phyloP scores from a whole-genome alignment of 352 stramenopile species.

The Pelagophyceae sp. region DNA sequence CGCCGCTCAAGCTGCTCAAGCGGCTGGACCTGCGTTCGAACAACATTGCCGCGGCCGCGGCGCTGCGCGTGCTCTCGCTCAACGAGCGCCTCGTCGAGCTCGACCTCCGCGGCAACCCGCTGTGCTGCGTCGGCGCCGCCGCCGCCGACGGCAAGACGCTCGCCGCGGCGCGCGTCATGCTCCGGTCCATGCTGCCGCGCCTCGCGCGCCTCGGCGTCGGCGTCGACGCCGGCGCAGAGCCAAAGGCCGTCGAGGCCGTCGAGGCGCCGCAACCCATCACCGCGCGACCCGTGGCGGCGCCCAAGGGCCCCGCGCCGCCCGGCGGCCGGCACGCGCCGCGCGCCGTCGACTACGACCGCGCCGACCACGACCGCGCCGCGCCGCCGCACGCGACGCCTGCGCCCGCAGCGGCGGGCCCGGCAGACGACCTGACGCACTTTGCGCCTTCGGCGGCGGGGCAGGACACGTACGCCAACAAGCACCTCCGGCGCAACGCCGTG shows the following conservation, averaged over 20 bases:
- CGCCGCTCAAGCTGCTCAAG: neutral
- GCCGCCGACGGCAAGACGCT: neutral
- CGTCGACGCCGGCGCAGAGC: neutral
- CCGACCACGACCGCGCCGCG: neutral
- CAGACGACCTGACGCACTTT: neutral
- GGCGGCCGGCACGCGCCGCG: no score
- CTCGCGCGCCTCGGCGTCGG: slow-evolving; percentile 6
- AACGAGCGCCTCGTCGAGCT: neutral
- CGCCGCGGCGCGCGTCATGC: neutral
- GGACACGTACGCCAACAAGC: neutral
- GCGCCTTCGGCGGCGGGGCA: neutral
- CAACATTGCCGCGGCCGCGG: neutral
- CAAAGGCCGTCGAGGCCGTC: neutral
- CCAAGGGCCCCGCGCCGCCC: no score
- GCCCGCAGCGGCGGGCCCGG: neutral
- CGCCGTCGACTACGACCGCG: neutral
- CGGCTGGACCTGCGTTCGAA: neutral
- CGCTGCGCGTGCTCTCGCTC: neutral
- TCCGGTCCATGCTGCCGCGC: neutral
- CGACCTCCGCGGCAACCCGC: slow-evolving; percentile 3
- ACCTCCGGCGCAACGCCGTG: neutral
- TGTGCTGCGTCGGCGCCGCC: neutral
- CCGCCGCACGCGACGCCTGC: neutral
- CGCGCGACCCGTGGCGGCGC: neutral
- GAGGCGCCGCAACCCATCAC: neutral